Base-by-base conservation (phyloP, 179 eudicot species). In the Corrigiola litoralis region DNA sequence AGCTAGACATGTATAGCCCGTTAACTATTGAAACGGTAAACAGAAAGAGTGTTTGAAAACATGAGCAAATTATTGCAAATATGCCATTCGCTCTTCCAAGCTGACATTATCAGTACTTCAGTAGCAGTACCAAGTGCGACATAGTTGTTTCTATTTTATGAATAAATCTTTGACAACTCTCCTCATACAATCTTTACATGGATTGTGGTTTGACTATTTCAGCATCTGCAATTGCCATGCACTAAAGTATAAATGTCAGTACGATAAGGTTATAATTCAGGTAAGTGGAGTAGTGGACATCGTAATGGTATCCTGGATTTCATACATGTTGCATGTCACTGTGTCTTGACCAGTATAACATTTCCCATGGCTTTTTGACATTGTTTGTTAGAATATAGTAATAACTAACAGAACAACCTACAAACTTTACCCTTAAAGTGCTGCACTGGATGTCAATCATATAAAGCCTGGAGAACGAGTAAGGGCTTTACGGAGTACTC, bases 341-440 rank as follows among this genome's bases (percentile, higher is more conserved):
- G 14, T 62, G 21, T 52, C 27, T 60, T 68, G 74, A 68, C 66
- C 56, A 20, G 53, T 49, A 47, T 55, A 37, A 61, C 44, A 62
- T 62, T n/a, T 56, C 60, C 51, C 67, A 33, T 48, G 12, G 54
- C 44, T 47, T 61, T 49, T 68, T 73, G 73, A 73, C 65, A 55
- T 1, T 10, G 52, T 67, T 21, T 54, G 58, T 18, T 47, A 31
- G 6, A 55, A 20, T 16, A 31, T 31, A 25, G 23, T 42, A 55
- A 44, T 60, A 52, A 56, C 27, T 18, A 33, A 44, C 36, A 34
- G 45, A 8, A n/a, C 14, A n/a, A 8, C 23, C 16, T 3, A n/a
- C 9, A 36, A 45, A 51, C 31, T 72, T 72, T 47, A 5, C 69
- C 34, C 21, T 48, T 50, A 69, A 58, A 63, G 62, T 64, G 70